phyloP scores from a whole-genome alignment of 1,284 basidiomycete genomes.

The Xerocomus amazonicus region DNA sequence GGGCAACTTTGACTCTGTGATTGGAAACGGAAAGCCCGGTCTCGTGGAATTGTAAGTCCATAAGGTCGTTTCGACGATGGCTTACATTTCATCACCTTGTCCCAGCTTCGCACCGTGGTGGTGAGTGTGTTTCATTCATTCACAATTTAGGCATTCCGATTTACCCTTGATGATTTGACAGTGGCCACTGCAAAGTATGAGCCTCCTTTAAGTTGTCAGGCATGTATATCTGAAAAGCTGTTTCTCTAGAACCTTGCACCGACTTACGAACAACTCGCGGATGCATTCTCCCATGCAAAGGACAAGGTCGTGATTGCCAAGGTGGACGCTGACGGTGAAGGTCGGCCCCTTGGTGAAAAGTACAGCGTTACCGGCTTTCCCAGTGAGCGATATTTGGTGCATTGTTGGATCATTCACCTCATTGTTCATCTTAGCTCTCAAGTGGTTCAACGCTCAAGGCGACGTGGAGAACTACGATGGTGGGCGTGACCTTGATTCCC shows the following conservation, averaged over 20 bases:
- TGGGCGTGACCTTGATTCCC: conserved; percentile 77
- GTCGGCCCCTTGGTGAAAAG: conserved; percentile 67
- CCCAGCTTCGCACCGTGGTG: conserved; percentile 80
- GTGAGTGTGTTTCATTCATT: conserved; percentile 39
- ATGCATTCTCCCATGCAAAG: conserved; percentile 74
- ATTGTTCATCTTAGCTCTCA: conserved; percentile 59
- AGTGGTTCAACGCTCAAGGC: conserved; percentile 82
- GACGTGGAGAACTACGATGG: conserved; percentile 71
- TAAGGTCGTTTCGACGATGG: neutral
- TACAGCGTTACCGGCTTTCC: conserved; percentile 85
- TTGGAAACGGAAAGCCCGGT: conserved; percentile 78
- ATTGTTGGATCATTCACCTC: neutral
- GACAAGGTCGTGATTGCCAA: conserved; percentile 89
- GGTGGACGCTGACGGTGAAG: conserved; percentile 87
- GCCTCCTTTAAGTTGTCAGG: neutral
- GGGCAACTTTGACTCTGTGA: conserved; percentile 70
- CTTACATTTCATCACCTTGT: neutral
- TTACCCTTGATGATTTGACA: conserved; percentile 26
- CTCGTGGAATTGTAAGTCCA: conserved; percentile 85
- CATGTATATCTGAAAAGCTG: conserved; percentile 8
- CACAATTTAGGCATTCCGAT: neutral
- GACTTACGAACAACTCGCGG: conserved; percentile 83
- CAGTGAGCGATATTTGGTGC: conserved; percentile 48
- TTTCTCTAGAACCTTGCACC: conserved; percentile 74
- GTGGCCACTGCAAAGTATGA: conserved; percentile 78